These are phyloP conservation scores for Claviceps pusilla DNA, from an alignment of 2,329 filamentous ascomycete species.

Conservation along the genomic window DNA sequence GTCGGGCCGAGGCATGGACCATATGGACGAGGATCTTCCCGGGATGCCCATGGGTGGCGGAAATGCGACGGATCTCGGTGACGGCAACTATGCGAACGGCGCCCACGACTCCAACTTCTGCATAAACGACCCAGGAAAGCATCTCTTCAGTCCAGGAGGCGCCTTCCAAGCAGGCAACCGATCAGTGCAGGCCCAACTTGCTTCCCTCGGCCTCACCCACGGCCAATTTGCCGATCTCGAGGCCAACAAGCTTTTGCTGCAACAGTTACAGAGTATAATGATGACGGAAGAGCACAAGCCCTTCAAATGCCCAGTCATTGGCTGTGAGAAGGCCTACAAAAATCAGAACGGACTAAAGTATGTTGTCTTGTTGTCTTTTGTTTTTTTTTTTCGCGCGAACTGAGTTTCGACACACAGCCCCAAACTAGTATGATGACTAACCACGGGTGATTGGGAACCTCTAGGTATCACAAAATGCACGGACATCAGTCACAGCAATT, in stretches of 20 bases:
- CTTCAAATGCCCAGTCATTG: conserved; percentile 93
- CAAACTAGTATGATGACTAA: not conserved
- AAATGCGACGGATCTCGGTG: conserved; percentile 34
- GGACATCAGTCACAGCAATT: conserved; percentile 94
- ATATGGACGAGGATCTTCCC: conserved; percentile 61
- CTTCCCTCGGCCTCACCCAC: conserved; percentile 60
- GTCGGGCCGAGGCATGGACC: conserved; percentile 38
- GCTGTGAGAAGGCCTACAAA: conserved; percentile 98
- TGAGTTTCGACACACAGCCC: not conserved
- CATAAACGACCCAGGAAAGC: conserved; percentile 91
- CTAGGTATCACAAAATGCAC: conserved; percentile 59
- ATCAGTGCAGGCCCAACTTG: conserved; percentile 50
- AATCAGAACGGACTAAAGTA: conserved; percentile 98
- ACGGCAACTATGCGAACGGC: conserved; percentile 35
- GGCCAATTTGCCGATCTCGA: conserved; percentile 68
- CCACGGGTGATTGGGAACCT: not conserved
- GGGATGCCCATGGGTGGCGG: conserved; percentile 48
- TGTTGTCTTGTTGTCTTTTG: conserved; percentile 12
- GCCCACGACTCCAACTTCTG: conserved; percentile 34
- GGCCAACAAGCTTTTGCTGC: conserved; percentile 44
- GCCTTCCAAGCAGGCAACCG: conserved; percentile 50
- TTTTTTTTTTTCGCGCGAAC: not conserved
- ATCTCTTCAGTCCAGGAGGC: conserved; percentile 74
- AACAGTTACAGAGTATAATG: conserved; percentile 45
- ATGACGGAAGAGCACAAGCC: conserved; percentile 88